Evolutionary conservation across 75 land plant species (phyloP).

Genomic region (Cupressus sempervirens): DNA sequence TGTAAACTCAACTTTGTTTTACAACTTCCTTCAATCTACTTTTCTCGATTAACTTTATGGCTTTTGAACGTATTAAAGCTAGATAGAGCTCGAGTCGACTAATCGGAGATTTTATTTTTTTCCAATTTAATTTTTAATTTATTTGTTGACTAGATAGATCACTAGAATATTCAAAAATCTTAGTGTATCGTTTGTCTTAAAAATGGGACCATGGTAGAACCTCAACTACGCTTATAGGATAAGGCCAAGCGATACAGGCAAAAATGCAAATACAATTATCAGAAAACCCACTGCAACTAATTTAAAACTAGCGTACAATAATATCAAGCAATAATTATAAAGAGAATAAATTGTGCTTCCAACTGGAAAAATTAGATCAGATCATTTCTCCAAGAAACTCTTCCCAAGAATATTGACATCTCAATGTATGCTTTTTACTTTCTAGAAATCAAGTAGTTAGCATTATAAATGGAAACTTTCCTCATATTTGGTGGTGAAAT

Average conservation of each 20-base stretch:
- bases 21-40: neutral
- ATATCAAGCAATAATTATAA: neutral
- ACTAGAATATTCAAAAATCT: neutral
- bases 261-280: neutral
- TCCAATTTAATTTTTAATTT: neutral
- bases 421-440: neutral
- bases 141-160: neutral
- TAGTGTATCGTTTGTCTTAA: neutral
- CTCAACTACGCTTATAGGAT: neutral
- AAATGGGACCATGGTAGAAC: neutral
- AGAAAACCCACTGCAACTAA: neutral
- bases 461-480: neutral
- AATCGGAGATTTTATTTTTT: neutral
- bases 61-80: neutral
- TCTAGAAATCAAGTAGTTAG: neutral
- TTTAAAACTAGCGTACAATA: neutral
- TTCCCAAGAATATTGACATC: neutral
- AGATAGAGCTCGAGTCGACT: neutral
- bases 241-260: neutral
- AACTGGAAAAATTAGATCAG: neutral
- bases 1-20: too few species aligned
- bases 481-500: constrained; percentile 1
- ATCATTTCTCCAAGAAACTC: neutral
- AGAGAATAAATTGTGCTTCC: neutral
- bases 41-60: neutral